Conservation (phyloP, 306 rosid genomes). For the Trifolium repens region DNA sequence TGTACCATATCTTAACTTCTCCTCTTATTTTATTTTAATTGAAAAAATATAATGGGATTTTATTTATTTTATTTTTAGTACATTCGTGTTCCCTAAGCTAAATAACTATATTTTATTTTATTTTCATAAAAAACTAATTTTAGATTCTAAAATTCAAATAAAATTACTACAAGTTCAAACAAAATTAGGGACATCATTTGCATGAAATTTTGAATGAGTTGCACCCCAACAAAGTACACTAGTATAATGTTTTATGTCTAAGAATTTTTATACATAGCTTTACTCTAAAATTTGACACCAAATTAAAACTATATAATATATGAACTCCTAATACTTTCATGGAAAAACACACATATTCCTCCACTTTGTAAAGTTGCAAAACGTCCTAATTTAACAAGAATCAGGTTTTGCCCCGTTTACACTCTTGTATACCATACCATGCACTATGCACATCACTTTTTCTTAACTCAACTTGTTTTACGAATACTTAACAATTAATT, state of each 20-base stretch:
- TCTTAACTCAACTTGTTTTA: neutral
- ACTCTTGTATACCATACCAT: conserved; percentile 42
- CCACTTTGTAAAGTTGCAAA: conserved; percentile 51
- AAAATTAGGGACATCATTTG: neutral
- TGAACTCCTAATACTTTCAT: no score
- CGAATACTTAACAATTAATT: neutral
- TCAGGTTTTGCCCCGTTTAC: conserved; percentile 63
- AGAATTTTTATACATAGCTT: neutral
- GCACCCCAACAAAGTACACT: neutral
- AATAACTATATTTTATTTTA: no score
- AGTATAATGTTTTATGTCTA: no score
- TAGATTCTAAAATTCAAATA: neutral
- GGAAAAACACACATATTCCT: neutral
- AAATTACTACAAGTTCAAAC: neutral
- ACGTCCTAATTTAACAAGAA: conserved; percentile 52
- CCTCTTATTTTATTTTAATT: neutral
- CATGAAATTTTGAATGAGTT: neutral
- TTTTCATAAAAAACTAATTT: no score
- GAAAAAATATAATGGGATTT: no score
- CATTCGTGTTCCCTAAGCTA: neutral
- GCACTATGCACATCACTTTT: neutral
- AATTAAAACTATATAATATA: no score
- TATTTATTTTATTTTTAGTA: neutral
- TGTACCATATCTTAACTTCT: neutral
- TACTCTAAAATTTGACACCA: no score